A percentile compares a stretch with the other conserved stretches of the same genome.
These are phyloP conservation scores for Populus trichocarpa DNA, from an alignment of 441 rosid genomes.

Conservation along the genomic window DNA sequence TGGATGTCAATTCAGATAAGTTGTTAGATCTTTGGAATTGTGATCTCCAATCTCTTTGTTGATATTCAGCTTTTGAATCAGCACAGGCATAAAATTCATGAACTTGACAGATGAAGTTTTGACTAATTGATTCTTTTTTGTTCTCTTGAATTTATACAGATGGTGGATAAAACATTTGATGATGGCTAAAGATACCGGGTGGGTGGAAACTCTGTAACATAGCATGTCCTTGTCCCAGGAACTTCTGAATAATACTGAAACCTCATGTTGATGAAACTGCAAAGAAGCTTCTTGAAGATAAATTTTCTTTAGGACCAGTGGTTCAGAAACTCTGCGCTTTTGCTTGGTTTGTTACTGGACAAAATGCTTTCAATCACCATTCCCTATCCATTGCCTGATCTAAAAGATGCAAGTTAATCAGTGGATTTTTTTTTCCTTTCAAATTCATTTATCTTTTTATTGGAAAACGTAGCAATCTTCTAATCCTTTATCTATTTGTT, in stretches of 20 bases:
- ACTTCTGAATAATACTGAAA: constrained; percentile 56
- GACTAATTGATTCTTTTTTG: background rate
- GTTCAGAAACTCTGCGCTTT: constrained; percentile 65
- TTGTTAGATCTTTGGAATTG: background rate
- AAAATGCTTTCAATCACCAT: constrained; percentile 36
- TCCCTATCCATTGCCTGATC: constrained; percentile 21
- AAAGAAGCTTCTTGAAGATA: constrained; percentile 67
- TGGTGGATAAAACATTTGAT: constrained; percentile 91
- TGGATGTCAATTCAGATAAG: background rate
- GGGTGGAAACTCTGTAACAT: constrained; percentile 83
- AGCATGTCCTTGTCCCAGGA: constrained; percentile 75
- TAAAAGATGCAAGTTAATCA: constrained; percentile 39
- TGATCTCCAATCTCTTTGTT: constrained; percentile 1
- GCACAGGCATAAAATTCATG: too few species aligned
- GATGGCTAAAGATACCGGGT: constrained; percentile 72
- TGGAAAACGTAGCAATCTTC: too few species aligned
- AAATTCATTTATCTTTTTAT: too few species aligned
- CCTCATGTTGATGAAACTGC: constrained; percentile 65
- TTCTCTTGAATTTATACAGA: constrained; percentile 35
- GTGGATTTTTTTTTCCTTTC: background rate
- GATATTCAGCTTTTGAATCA: constrained; percentile 9
- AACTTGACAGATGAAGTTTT: background rate
- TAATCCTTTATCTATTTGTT: too few species aligned
- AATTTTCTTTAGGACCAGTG: constrained; percentile 41
- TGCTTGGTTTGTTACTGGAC: constrained; percentile 58